These are phyloP conservation scores for Coleophoma eucalyptorum DNA, from an alignment of 2,329 filamentous ascomycete species.

Conservation along the genomic window DNA sequence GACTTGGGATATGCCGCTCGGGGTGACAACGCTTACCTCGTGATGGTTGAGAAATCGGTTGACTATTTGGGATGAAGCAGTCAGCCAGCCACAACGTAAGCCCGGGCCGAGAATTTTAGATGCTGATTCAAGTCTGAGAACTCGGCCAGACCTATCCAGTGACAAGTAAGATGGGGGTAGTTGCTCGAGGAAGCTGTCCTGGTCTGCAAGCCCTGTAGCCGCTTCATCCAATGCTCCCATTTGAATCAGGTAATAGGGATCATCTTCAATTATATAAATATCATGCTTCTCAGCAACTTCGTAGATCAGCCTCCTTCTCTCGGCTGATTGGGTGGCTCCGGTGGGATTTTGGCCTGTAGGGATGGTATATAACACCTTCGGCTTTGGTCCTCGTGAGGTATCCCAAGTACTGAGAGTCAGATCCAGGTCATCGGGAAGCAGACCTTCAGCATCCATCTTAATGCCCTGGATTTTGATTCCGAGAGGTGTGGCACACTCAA, in stretches of 20 bases:
- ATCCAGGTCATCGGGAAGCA: conserved; percentile 60
- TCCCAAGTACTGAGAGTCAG: conserved; percentile 60
- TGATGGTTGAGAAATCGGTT: conserved; percentile 79
- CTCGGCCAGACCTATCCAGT: conserved; percentile 82
- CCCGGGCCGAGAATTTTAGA: conserved; percentile 88
- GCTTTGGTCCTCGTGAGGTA: conserved; percentile 55
- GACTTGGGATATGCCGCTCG: conserved; percentile 79
- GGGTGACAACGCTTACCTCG: conserved; percentile 81
- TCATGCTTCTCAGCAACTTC: conserved; percentile 67
- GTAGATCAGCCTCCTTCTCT: conserved; percentile 60
- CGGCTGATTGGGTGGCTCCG: conserved; percentile 60
- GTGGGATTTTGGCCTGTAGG: conserved; percentile 74
- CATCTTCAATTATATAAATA: conserved; percentile 68
- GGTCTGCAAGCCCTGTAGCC: conserved; percentile 52
- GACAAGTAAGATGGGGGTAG: conserved; percentile 74
- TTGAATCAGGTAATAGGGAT: conserved; percentile 74
- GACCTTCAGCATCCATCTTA: conserved; percentile 62
- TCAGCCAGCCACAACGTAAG: conserved; percentile 82
- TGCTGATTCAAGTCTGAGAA: conserved; percentile 88
- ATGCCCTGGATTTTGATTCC: conserved; percentile 58
- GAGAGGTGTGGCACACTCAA: conserved; percentile 61
- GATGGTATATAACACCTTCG: conserved; percentile 66
- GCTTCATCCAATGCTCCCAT: conserved; percentile 45
- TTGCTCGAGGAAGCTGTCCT: conserved; percentile 69
- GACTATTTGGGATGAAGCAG: conserved; percentile 78